Base-by-base conservation (phyloP, 129 eudicot species). In the Flaveria robusta region DNA sequence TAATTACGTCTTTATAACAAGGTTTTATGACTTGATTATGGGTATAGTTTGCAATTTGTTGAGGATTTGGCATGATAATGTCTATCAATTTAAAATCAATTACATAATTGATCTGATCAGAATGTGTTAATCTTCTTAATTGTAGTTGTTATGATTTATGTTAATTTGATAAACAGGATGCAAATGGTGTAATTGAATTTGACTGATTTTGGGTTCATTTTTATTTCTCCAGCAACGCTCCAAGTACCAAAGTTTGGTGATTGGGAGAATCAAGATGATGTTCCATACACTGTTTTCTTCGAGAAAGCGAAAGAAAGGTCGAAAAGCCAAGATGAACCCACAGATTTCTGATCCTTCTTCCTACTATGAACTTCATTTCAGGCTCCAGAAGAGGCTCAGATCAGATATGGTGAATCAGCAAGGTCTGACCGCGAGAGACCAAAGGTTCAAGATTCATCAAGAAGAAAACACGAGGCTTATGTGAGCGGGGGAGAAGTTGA, bases 221-320 rank as follows among this genome's bases (percentile, higher is more conserved):
- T 29, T 52, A 49, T 74, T 74, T 41, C 52, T 91, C 77, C 60
- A 81, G 97, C 60, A 72, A 65, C 74, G 65, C 51, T n/a, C 89
- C 87, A 79, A 59, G 80, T 77, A 59, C 95, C 92, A 12, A 77
- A 82, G 74, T 87, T 81, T 73, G 90, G 92, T 18, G 74, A 81
- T 76, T 79, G 91, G 92, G 90, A 85, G 26, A 79, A 65, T 69
- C 88, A 76, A 74, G 84, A 84, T 70, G 80, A 85, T 62, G 83
- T 85, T 70, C 83, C 85, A 22, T 84, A 82, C 77, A 86, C 88
- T 42, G 83, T 52, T 7, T 82, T 78, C 56, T 88, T 90, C 37
- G 89, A 90, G 59, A 86, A 78, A 52, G 85, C 91, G n/a, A 29
- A 76, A 78, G 46, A 84, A 86, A 68, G 87, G 37, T 65, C 81